Percentiles rank a stretch among this genome's conserved stretches.
Conservation (phyloP, 2,329 filamentous ascomycete genomes). For the Aspergillus versicolor region DNA sequence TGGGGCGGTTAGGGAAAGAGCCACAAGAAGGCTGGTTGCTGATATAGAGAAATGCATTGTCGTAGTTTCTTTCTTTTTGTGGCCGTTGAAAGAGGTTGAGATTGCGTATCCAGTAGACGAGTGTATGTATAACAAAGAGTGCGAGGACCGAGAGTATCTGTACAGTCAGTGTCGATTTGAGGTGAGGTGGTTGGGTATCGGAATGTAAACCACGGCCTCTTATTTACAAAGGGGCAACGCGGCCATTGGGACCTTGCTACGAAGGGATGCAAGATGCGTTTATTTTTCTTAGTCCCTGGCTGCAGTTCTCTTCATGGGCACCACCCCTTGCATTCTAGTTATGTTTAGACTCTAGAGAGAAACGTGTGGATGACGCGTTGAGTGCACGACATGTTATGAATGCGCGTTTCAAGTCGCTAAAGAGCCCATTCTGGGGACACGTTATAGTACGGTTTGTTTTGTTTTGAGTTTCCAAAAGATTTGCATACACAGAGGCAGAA, state of each 20-base stretch:
- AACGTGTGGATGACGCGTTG: neutral
- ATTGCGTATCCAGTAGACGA: neutral
- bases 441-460: neutral
- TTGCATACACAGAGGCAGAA: neutral
- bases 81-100: neutral
- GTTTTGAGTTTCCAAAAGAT: neutral
- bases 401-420: neutral
- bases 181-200: neutral
- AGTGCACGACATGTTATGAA: neutral
- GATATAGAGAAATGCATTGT: slow-evolving; percentile 17
- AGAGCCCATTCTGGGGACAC: neutral
- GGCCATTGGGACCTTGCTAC: neutral
- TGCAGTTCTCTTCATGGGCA: neutral
- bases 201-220: neutral
- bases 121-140: neutral
- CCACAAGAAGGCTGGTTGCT: slow-evolving; percentile 16
- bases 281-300: neutral
- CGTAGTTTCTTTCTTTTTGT: neutral
- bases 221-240: neutral
- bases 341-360: neutral
- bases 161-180: neutral
- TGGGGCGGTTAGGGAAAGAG: slow-evolving; percentile 17
- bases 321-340: neutral
- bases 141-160: neutral
- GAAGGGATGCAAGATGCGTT: neutral